Evolutionary conservation across 78 protist species (phyloP), one percentile per base, ranked within the genome.

Genomic region (Salpingoeca rosetta): DNA sequence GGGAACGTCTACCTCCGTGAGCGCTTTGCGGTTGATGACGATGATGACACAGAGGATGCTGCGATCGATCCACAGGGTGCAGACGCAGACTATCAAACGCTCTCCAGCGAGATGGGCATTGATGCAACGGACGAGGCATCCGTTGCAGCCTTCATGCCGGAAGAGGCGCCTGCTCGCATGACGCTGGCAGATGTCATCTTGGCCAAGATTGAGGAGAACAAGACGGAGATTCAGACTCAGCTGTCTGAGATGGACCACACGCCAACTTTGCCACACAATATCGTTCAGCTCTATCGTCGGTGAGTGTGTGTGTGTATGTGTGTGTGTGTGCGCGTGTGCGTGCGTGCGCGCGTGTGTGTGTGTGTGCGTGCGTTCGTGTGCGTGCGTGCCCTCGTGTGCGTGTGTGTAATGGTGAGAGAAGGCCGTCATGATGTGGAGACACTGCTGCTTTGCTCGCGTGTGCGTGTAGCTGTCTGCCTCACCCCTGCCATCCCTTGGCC

Each of bases 151-250:
- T 92, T 94, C 45, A 82, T 91, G 84, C 87, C 88, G 45, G 80
- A 51, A 36, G 90, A 88, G 44, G 79, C 87, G 17, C 45, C 45
- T 3, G 26, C 51, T 40, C 76, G 92, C 26, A 88, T 75, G 76
- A 91, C 91, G 24, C 83, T 92, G 28, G 96, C 94, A 57, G 95
- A 94, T 80, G n/a, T 91, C 38, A 89, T 92, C 73, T 90, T 91
- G 91, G 78, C 41, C 37, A 88, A 86, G 87, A 40, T 92, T 37
- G 75, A 42, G 40, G 94, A 90, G 45, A 87, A 87, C 73, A 74
- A 80, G 77, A 80, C 44, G 7, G 93, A 86, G 80, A 37, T 39
- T 28, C 0, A 1, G 1, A 1, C 76, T 28, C 85, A 10, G 3
- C 7, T 28, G 83, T 36, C 88, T 26, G 84, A 76, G 79, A 80